Conservation (phyloP, 78 protist genomes). For the Dictyostelium citrinum region DNA sequence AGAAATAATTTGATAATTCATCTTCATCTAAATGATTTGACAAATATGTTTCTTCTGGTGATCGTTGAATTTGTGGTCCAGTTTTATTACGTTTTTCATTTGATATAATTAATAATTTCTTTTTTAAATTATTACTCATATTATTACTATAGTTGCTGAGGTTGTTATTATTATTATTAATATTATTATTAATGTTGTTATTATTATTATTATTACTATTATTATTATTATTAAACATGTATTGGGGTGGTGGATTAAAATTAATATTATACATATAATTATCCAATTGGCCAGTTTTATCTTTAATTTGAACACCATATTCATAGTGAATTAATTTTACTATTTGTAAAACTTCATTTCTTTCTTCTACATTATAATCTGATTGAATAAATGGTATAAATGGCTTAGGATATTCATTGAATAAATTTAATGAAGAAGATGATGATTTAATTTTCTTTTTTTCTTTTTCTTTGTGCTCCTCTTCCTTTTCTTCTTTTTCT, state of each 20-base stretch:
- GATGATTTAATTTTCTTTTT: background rate
- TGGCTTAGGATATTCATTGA: background rate
- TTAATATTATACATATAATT: background rate
- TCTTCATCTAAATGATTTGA: conserved; percentile 31
- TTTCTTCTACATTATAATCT: background rate
- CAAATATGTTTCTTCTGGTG: conserved; percentile 43
- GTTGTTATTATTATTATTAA: background rate
- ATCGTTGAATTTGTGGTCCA: background rate
- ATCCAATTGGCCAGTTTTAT: background rate
- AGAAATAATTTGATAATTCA: conserved; percentile 8
- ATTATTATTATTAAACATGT: background rate
- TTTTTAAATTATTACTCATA: background rate
- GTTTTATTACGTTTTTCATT: background rate
- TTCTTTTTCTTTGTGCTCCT: background rate
- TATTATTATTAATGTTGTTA: too few relatives aligned
- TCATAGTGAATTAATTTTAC: background rate
- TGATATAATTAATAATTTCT: background rate
- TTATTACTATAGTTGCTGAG: background rate
- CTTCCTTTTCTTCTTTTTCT: background rate
- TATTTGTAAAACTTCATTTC: conserved; percentile 1
- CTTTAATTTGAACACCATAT: background rate
- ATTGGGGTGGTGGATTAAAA: background rate
- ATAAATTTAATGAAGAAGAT: background rate
- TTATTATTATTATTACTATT: too few relatives aligned
- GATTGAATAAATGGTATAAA: background rate